Conservation (phyloP, 495 filamentous ascomycete genomes). For the Venustampulla echinocandica region DNA sequence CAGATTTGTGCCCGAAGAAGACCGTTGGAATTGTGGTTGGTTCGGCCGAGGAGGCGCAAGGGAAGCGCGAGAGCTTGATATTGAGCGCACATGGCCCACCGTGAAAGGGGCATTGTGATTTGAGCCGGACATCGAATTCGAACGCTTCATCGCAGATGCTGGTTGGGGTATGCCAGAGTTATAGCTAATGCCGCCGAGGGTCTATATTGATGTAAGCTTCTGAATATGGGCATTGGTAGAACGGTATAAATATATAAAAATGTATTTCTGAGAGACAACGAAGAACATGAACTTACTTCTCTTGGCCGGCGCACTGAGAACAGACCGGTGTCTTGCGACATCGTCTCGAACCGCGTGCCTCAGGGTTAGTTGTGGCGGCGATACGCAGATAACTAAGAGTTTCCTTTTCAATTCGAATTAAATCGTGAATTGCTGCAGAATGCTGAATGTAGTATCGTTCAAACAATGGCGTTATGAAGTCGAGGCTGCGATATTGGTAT, state of each 20-base stretch:
- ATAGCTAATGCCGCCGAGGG: slow-evolving; percentile 60
- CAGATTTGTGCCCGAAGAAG: slow-evolving; percentile 69
- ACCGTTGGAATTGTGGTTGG: slow-evolving; percentile 75
- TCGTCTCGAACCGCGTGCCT: slow-evolving; percentile 18
- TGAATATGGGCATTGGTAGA: background rate
- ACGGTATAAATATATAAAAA: background rate
- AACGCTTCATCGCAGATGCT: slow-evolving; percentile 90
- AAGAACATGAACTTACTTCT: slow-evolving; percentile 42
- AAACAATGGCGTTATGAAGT: background rate
- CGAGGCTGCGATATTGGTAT: background rate
- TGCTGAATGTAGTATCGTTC: too few species aligned
- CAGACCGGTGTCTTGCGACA: slow-evolving; percentile 65
- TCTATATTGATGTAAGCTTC: slow-evolving; percentile 37
- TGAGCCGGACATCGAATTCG: slow-evolving; percentile 66
- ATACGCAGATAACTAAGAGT: background rate
- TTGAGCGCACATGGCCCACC: slow-evolving; percentile 64
- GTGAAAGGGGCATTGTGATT: slow-evolving; percentile 51
- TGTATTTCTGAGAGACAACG: background rate
- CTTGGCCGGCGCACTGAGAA: slow-evolving; percentile 61
- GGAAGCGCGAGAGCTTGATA: slow-evolving; percentile 78
- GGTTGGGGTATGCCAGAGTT: slow-evolving; percentile 66
- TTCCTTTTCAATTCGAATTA: background rate
- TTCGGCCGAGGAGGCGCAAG: slow-evolving; percentile 68
- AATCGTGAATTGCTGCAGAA: background rate
- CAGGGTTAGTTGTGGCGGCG: background rate